Evolutionary conservation across 768 basidiomycete genomes (phyloP).

Genomic region (Gelatoporia subvermispora): DNA sequence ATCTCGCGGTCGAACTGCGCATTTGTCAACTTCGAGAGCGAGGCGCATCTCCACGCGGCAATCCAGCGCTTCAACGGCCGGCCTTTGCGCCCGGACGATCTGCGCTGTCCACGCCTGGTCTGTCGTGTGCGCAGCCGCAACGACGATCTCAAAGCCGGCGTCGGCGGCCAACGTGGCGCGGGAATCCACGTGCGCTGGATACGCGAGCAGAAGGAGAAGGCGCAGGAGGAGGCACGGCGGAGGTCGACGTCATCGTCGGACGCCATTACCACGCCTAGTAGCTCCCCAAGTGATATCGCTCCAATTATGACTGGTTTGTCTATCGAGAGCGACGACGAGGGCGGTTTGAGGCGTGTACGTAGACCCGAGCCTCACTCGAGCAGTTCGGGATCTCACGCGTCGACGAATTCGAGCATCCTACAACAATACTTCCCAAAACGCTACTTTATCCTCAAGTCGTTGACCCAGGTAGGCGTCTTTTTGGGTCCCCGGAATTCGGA

Average conservation of each 20-base stretch:
- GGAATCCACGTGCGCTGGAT: slow-evolving; percentile 84
- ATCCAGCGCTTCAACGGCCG: slow-evolving; percentile 70
- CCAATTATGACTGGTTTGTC: slow-evolving; percentile 28
- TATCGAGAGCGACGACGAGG: slow-evolving; percentile 36
- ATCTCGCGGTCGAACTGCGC: slow-evolving; percentile 95
- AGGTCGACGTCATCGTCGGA: slow-evolving; percentile 17
- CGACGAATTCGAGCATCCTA: slow-evolving; percentile 82
- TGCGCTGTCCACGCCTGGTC: slow-evolving; percentile 70
- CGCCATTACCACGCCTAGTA: slow-evolving; percentile 11
- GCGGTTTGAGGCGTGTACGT: slow-evolving; percentile 3
- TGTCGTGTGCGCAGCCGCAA: slow-evolving; percentile 78
- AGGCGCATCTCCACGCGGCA: slow-evolving; percentile 57
- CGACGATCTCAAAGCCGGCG: slow-evolving; percentile 85
- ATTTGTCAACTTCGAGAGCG: slow-evolving; percentile 81
- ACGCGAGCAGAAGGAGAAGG: slow-evolving; percentile 50
- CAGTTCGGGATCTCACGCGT: slow-evolving; percentile 67
- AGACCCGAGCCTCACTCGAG: slow-evolving; percentile 36
- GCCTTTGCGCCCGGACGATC: slow-evolving; percentile 64
- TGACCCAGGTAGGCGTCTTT: slow-evolving; percentile 57
- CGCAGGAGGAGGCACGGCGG: slow-evolving; percentile 15
- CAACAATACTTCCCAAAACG: slow-evolving; percentile 74
- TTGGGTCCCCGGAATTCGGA: not conserved
- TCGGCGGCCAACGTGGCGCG: slow-evolving; percentile 84
- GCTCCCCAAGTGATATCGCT: slow-evolving; percentile 16
- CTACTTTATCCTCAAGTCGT: slow-evolving; percentile 90